A percentile compares a stretch with the other conserved stretches of the same genome.
Evolutionary conservation across 1,284 basidiomycete genomes (phyloP).

Genomic region (Coriolopsis trogii): DNA sequence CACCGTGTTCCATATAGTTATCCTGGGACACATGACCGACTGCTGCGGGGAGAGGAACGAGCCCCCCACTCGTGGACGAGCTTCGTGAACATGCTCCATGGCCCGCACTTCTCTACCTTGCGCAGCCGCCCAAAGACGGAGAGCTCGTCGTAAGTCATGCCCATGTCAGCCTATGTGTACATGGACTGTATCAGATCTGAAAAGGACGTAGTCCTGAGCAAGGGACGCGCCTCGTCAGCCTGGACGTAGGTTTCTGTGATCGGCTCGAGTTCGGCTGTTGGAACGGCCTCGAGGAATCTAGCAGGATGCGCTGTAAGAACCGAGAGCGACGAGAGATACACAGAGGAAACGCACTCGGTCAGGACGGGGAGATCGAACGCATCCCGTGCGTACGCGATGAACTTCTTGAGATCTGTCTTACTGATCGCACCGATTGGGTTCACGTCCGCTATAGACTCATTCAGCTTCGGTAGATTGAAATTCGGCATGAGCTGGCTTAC

Average conservation of each 20-base stretch:
- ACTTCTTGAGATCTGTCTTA: conserved; percentile 96
- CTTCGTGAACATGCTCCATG: conserved; percentile 96
- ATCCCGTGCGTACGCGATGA: conserved; percentile 84
- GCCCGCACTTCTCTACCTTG: conserved; percentile 97
- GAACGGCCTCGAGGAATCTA: conserved; percentile 90
- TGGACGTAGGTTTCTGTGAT: conserved; percentile 94
- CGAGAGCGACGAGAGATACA: not conserved
- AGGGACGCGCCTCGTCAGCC: conserved; percentile 77
- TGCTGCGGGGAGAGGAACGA: conserved; percentile 76
- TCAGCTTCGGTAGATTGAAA: not conserved
- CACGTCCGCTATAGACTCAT: conserved; percentile 75
- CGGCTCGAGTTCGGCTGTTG: conserved; percentile 96
- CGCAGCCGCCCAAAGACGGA: conserved; percentile 91
- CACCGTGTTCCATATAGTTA: not conserved
- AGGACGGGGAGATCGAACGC: conserved; percentile 88
- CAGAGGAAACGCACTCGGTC: conserved; percentile 51
- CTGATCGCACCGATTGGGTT: conserved; percentile 99
- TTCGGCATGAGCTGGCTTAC: conserved; percentile 41
- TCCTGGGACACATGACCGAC: conserved; percentile 33
- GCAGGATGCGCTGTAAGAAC: not conserved
- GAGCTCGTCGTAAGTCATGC: conserved; percentile 99
- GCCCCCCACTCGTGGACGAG: conserved; percentile 95
- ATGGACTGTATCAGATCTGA: conserved; percentile 32
- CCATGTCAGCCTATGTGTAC: conserved; percentile 83
- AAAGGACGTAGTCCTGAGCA: not conserved